Evolutionary conservation across 768 basidiomycete genomes (phyloP).

Genomic region (Macrolepiota fuliginosa): DNA sequence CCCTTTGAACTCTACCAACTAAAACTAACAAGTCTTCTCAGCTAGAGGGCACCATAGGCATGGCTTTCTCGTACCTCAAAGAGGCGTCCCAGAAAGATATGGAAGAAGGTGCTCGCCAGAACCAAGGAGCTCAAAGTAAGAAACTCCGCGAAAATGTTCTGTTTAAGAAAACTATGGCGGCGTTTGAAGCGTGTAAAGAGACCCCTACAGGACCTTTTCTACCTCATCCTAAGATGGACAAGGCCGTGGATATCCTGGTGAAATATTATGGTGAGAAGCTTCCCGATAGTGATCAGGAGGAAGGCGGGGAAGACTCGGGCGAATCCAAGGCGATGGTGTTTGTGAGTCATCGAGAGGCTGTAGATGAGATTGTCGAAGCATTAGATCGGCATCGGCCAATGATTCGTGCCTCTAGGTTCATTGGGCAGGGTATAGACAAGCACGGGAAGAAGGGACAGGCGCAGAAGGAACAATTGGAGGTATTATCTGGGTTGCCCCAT

Average conservation of each 20-base stretch:
- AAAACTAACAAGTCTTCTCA: conserved; percentile 26
- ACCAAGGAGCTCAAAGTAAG: conserved; percentile 40
- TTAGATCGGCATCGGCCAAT: conserved; percentile 76
- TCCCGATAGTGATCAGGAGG: conserved; percentile 37
- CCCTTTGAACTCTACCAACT: neutral
- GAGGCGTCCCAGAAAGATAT: conserved; percentile 42
- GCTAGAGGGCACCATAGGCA: conserved; percentile 80
- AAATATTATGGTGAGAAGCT: conserved; percentile 71
- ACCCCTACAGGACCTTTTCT: conserved; percentile 20
- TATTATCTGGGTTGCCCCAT: conserved; percentile 28
- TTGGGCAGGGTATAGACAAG: conserved; percentile 87
- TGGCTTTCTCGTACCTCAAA: conserved; percentile 70
- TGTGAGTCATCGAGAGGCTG: conserved; percentile 83
- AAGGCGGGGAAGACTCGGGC: conserved; percentile 33
- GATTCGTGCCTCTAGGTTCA: conserved; percentile 80
- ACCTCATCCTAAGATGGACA: conserved; percentile 92
- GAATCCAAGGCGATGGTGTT: conserved; percentile 91
- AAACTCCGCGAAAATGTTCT: conserved; percentile 45
- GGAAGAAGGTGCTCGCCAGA: conserved; percentile 29
- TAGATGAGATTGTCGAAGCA: conserved; percentile 85
- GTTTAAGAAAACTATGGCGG: conserved; percentile 64
- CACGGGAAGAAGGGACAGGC: conserved; percentile 83
- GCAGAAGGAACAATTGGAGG: conserved; percentile 91
- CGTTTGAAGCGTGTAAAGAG: conserved; percentile 59
- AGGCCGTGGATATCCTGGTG: conserved; percentile 66